These are phyloP conservation scores for Gossypium anomalum DNA, from an alignment of 345 rosid species.

Conservation along the genomic window DNA sequence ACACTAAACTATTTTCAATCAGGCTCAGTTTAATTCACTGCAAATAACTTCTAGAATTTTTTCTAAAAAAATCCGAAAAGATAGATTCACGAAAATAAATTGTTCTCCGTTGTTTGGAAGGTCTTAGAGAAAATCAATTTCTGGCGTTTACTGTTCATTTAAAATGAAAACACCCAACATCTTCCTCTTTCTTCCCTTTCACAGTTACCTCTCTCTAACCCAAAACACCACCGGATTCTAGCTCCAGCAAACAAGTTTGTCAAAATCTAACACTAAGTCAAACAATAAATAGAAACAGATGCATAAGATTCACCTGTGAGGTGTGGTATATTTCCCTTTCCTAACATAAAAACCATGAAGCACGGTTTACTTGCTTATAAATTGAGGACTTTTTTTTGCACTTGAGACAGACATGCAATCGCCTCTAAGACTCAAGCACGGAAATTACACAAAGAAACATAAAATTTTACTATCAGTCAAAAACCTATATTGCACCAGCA, in stretches of 20 bases:
- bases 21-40: not conserved
- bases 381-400: not conserved
- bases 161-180: not conserved
- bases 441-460: not conserved
- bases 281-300: not conserved
- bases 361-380: not conserved
- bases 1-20: not conserved
- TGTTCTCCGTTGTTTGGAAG: not conserved
- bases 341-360: conserved; percentile 1
- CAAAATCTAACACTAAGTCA: not conserved
- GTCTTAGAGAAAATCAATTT: not conserved
- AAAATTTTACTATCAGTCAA: not conserved
- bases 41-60: not conserved
- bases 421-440: not conserved
- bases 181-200: not conserved
- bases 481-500: conserved; percentile 1
- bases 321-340: not conserved
- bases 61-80: not conserved
- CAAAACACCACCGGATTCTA: not conserved
- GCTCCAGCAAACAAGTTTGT: not conserved
- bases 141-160: not conserved
- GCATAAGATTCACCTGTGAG: not conserved
- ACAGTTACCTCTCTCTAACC: not conserved
- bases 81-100: not conserved
- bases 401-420: not conserved